Evolutionary conservation across 176 grass and related monocot species (phyloP), one percentile per base, ranked within the genome.

Genomic region (Oryza brachyantha): DNA sequence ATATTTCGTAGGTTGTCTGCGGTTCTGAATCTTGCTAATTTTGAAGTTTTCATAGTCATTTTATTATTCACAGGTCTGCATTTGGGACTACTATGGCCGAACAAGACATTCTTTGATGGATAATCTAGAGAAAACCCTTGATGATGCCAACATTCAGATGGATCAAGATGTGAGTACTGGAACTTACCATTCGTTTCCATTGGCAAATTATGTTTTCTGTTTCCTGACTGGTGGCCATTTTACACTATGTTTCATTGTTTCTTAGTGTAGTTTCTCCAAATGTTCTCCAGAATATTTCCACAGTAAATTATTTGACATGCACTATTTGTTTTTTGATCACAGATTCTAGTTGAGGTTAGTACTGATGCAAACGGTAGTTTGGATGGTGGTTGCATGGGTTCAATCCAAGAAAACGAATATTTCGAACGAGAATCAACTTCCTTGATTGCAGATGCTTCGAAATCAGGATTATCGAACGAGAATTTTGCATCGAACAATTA

Each of bases 91-190:
- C 70, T 99, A 93, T 85, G 92, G 88, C 61, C 87, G 36, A 75
- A 91, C 91, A 77, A 99, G 95, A 86, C 92, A 99, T 91, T 45
- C 86, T 60, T 85, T 99, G 76, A 99, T 95, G 96, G 92, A 99
- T 85, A 95, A 86, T 67, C 81, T 91, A 86, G 92, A 93, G 58
- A 95, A 99, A 89, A 95, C 96, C 13, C 92, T 99, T 75, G 96
- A 99, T 8, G 92, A 95, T 87, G 90, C 90, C 31, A 99, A 95
- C 74, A 99, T 99, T 85, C 96, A 99, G 85, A 99, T 93, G 90
- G 96, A 99, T 83, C 96, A 99, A 77, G 90, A 99, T 81, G 96
- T 99, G 86, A 74, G 76, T 57, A 68, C 29, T 61, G 48, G 58
- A 50, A 19, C 36, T 76, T 63, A 64, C 13, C 67, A 40, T 52